phyloP scores from a whole-genome alignment of 768 basidiomycete species.

The Amanita pseudoporphyria region DNA sequence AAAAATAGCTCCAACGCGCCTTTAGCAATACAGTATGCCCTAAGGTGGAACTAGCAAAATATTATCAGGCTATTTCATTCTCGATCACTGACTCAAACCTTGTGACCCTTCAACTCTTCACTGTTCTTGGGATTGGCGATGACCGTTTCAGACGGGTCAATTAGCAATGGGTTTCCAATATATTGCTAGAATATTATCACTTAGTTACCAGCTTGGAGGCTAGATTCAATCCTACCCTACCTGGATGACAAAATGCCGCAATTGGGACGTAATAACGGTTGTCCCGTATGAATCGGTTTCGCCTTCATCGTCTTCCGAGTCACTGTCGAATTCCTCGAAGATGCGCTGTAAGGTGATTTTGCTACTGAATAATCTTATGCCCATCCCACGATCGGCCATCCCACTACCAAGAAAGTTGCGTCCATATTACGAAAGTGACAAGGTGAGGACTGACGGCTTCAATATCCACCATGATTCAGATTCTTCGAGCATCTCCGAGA shows the following conservation, averaged over 20 bases:
- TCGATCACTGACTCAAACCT: slow-evolving; percentile 31
- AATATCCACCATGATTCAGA: slow-evolving; percentile 78
- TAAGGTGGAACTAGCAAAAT: slow-evolving; percentile 73
- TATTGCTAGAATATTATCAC: slow-evolving; percentile 61
- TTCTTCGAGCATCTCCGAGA: slow-evolving; percentile 50
- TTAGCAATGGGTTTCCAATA: slow-evolving; percentile 60
- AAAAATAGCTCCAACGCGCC: slow-evolving; percentile 76
- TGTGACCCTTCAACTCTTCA: slow-evolving; percentile 35
- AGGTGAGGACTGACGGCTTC: slow-evolving; percentile 53
- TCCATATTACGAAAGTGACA: background rate
- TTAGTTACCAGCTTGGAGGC: background rate
- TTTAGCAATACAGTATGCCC: slow-evolving; percentile 76
- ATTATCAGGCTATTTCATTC: background rate
- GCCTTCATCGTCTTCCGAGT: slow-evolving; percentile 34
- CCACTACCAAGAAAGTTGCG: slow-evolving; percentile 30
- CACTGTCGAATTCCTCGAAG: slow-evolving; percentile 66
- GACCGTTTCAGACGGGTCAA: slow-evolving; percentile 52
- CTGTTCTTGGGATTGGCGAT: slow-evolving; percentile 6
- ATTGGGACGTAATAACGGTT: slow-evolving; percentile 70
- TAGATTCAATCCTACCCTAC: slow-evolving; percentile 26
- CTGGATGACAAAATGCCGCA: slow-evolving; percentile 95
- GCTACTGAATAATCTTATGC: slow-evolving; percentile 82
- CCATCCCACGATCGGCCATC: slow-evolving; percentile 95
- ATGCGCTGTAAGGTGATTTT: slow-evolving; percentile 64
- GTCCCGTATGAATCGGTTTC: slow-evolving; percentile 30